Base-by-base conservation (phyloP, 257 asterid species). In the Gynochthodes officinalis region DNA sequence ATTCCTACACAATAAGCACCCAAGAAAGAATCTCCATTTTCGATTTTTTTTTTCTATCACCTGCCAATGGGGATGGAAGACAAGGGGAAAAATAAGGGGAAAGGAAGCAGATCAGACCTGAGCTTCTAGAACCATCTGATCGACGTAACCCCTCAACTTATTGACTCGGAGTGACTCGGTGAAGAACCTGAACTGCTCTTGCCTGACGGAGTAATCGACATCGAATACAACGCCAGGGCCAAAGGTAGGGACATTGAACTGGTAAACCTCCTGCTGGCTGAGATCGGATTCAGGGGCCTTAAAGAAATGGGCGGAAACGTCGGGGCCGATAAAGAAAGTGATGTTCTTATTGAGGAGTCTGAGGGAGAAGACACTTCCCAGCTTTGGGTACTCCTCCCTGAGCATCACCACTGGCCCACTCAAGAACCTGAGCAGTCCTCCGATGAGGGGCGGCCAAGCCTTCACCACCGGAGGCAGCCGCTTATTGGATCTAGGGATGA, bases 191-290 rank as follows among this genome's bases (percentile, higher is more conserved):
- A 93, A 93, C 84, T 93, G 97, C 84, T 93, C 98, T 77, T 93
- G 97, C 81, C 98, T 80, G 42, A 91, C 69, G 18, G 88, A 83
- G 33, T 93, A 93, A 59, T 93, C 97, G 53, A 93, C 98, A 80
- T 93, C 98, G 73, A 93, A 93, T 69, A 93, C 97, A 43, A 93
- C 98, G 2, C 98, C 98, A 0, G 97, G 98, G 60, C 98, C 98
- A 42, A 91, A 93, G 0, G 98, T 93, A 4, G 96, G 98, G 74
- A 93, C 98, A 67, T 93, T 93, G 83, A 93, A 93, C 73, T 91
- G 96, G 75, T 91, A 91, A 39, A 91, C 96, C 85, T 91, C 97
- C 77, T 89, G 96, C 80, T 93, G 98, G 80, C 97, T 91, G 74
- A 91, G 96, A 84, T 93, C 98, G 28, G 96, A 83, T 79, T 93